Base-by-base conservation (phyloP, 306 rosid species). In the Benincasa hispida region DNA sequence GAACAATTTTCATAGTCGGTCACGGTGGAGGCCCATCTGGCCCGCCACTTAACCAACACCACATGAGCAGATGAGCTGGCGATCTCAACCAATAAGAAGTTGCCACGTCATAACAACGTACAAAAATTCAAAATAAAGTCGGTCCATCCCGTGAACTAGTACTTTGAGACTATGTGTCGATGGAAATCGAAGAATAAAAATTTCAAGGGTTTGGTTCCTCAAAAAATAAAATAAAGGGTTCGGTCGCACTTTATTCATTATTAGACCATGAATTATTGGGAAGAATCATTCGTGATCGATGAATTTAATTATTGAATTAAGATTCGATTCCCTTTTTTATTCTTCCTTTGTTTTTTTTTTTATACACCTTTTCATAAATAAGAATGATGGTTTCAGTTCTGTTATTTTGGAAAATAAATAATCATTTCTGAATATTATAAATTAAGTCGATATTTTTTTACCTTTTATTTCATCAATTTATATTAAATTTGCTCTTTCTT, bases 1-100 rank as follows among this genome's bases (percentile, higher is more conserved):
- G 75, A 42, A 13, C 55, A 42, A 18, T 13, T 2, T 34, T 69
- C 35, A 22, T 17, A 45, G 72, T 10, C 48, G 48, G 47, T 10
- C 3, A 19, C 6, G n/a, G 53, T 5, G 28, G 74, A 41, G 22
- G 75, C 56, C 75, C 37, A 42, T 30, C 74, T 25, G 57, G 75
- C 75, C 75, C 57, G 19, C 55, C 76, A 45, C 59, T 9, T 48
- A 8, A 72, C 59, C 25, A 72, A 48, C 76, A 72, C 51, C 76
- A 48, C 76, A 48, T 72, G 76, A 72, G 25, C 18, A 18, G 59
- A 70, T 72, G 76, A 72, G 59, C 59, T 72, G 58, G 76, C 59
- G 3, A 1, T 48, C n/a, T n/a, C n/a, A 18, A 14, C 57, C 24
- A 17, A 72, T 48, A 5, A 72, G 2, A 4, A 47, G 4, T 17